These are phyloP conservation scores for Picea sitchensis DNA, from an alignment of 75 land plant species.

Conservation along the genomic window DNA sequence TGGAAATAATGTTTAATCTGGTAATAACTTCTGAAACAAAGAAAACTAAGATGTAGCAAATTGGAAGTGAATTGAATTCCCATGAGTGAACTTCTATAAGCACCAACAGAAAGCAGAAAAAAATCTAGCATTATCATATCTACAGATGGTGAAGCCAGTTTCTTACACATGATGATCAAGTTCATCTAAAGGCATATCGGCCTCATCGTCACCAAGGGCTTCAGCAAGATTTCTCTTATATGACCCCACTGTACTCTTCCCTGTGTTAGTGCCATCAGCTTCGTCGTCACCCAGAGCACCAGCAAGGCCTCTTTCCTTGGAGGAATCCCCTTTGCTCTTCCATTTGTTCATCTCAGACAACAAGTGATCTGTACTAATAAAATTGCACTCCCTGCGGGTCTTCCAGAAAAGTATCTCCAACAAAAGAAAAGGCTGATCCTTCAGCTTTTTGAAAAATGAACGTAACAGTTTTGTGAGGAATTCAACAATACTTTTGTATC, in stretches of 20 bases:
- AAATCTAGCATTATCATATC: not conserved
- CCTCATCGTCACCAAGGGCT: slow-evolving; percentile 84
- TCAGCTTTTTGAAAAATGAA: slow-evolving; percentile 68
- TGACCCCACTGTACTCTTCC: slow-evolving; percentile 6
- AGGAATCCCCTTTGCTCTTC: slow-evolving; percentile 18
- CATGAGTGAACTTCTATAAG: not conserved
- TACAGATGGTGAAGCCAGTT: not conserved
- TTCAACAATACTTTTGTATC: slow-evolving; percentile 53
- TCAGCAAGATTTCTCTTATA: slow-evolving; percentile 54
- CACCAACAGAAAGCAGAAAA: not conserved
- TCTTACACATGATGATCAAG: slow-evolving; percentile 29
- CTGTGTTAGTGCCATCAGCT: slow-evolving; percentile 24
- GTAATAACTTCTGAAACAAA: not conserved
- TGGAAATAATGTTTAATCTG: not conserved
- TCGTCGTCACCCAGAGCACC: slow-evolving; percentile 21
- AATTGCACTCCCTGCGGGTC: slow-evolving; percentile 74
- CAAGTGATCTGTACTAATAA: slow-evolving; percentile 55
- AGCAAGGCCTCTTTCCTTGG: slow-evolving; percentile 13
- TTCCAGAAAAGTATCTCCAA: slow-evolving; percentile 93
- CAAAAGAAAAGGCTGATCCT: slow-evolving; percentile 80
- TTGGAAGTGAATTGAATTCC: not conserved
- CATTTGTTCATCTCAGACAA: slow-evolving; percentile 29
- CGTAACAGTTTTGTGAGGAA: slow-evolving; percentile 69
- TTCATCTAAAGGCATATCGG: slow-evolving; percentile 30
- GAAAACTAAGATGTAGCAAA: slow-evolving; percentile 1